phyloP scores from a whole-genome alignment of 495 filamentous ascomycete species.

The Trichocladium uniseriatum region DNA sequence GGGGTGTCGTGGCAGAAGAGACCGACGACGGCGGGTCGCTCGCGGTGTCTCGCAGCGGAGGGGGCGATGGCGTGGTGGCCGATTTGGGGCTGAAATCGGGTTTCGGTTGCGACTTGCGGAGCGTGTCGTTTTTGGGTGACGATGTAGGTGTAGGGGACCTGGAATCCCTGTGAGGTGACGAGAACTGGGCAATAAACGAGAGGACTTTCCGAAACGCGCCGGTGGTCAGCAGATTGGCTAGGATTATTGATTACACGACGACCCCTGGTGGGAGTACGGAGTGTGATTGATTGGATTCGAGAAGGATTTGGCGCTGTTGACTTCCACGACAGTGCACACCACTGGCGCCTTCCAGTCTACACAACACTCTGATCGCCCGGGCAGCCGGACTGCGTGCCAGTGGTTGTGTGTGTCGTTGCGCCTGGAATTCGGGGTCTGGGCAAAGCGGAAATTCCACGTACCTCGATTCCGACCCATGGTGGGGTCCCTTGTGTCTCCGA shows the following conservation, averaged over 20 bases:
- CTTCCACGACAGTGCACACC: background rate
- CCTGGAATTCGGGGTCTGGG: background rate
- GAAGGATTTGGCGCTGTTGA: background rate
- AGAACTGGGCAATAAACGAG: conserved; percentile 53
- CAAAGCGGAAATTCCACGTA: conserved; percentile 26
- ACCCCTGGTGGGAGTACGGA: background rate
- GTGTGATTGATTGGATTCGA: too few species aligned
- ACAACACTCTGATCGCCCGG: background rate
- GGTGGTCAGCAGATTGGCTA: conserved; percentile 1
- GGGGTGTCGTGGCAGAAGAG: conserved; percentile 16
- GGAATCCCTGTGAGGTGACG: conserved; percentile 35
- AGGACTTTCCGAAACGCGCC: conserved; percentile 34
- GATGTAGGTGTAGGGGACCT: conserved; percentile 29
- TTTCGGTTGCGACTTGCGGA: conserved; percentile 20
- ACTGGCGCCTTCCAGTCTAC: background rate
- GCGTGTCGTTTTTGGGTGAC: conserved; percentile 26
- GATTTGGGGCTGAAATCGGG: conserved; percentile 20
- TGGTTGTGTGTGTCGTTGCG: background rate
- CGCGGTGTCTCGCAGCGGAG: conserved; percentile 15
- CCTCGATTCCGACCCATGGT: conserved; percentile 40
- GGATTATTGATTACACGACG: background rate
- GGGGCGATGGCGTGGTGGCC: conserved; percentile 8
- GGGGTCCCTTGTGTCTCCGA: conserved; percentile 3
- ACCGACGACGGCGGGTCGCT: conserved; percentile 21
- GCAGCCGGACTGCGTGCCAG: conserved; percentile 7